These are phyloP conservation scores for Rhynchospora tenuis DNA, from an alignment of 176 grass and related monocot species.

Conservation along the genomic window DNA sequence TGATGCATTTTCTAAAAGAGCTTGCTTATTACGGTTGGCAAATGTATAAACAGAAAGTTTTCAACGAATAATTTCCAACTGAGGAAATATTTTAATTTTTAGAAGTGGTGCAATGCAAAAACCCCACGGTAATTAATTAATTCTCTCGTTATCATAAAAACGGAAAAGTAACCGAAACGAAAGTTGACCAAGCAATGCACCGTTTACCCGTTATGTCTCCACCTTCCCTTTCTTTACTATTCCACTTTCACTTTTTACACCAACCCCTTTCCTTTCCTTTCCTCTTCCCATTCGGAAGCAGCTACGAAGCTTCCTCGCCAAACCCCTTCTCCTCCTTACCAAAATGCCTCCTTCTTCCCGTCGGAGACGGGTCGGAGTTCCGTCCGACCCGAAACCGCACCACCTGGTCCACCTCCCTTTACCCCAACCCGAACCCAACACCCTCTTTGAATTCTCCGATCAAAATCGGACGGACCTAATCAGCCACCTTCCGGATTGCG, in stretches of 20 bases:
- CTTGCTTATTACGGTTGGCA: too few relatives aligned
- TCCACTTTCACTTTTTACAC: background rate
- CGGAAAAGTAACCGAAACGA: too few relatives aligned
- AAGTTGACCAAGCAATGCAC: too few relatives aligned
- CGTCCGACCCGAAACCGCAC: background rate
- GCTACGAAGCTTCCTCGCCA: background rate
- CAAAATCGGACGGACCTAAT: slow-evolving; percentile 16
- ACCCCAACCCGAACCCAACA: background rate
- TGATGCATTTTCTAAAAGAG: too few relatives aligned
- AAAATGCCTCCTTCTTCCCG: slow-evolving; percentile 5
- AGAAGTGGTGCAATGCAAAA: too few relatives aligned
- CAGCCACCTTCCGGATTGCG: slow-evolving; percentile 16
- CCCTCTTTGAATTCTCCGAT: background rate
- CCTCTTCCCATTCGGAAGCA: background rate
- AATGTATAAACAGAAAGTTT: too few relatives aligned
- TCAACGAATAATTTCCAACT: too few relatives aligned
- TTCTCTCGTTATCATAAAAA: too few relatives aligned
- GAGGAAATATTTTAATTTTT: too few relatives aligned
- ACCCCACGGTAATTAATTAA: too few relatives aligned
- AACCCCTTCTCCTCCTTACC: background rate
- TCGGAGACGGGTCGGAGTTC: background rate
- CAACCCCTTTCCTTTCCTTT: background rate
- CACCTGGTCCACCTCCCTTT: background rate
- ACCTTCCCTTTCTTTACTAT: background rate
- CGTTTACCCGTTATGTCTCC: too few relatives aligned